Evolutionary conservation across 495 filamentous ascomycete genomes (phyloP).

Genomic region (Haplographium delicatum): DNA sequence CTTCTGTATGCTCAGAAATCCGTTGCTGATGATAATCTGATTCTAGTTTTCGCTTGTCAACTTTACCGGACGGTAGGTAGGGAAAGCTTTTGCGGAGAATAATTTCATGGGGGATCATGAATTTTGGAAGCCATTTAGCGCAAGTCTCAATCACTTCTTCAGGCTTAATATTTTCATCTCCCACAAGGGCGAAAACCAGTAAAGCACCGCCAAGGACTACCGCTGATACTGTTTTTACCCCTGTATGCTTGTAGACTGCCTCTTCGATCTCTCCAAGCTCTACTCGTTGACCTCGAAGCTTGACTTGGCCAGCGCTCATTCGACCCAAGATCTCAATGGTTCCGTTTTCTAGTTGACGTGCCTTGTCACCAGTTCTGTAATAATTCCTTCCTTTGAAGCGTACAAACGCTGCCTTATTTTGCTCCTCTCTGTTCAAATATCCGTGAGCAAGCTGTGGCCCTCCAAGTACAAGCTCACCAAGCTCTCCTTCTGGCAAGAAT

Average conservation of each 20-base stretch:
- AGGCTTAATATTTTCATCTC: conserved; percentile 26
- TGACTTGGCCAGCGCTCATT: conserved; percentile 72
- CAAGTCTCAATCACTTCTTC: conserved; percentile 51
- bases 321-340: conserved; percentile 78
- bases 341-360: conserved; percentile 60
- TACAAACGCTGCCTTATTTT: conserved; percentile 66
- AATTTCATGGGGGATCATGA: conserved; percentile 73
- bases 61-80: conserved; percentile 70
- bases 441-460: conserved; percentile 72
- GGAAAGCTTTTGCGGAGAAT: conserved; percentile 57
- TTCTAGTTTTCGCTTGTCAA: conserved; percentile 62
- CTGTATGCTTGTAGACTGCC: conserved; percentile 47
- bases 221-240: conserved; percentile 49
- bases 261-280: conserved; percentile 83
- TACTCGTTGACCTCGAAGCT: conserved; percentile 73
- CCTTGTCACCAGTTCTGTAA: conserved; percentile 85
- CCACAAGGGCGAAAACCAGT: conserved; percentile 60
- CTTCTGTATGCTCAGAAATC: conserved; percentile 18
- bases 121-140: conserved; percentile 62
- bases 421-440: conserved; percentile 77
- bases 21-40: conserved; percentile 41
- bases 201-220: conserved; percentile 54
- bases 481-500: conserved; percentile 57
- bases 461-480: conserved; percentile 79
- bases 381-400: conserved; percentile 45